A percentile compares a stretch with the other conserved stretches of the same genome.
Conservation (phyloP, 129 eudicot genomes). For the Cynara cardunculus region DNA sequence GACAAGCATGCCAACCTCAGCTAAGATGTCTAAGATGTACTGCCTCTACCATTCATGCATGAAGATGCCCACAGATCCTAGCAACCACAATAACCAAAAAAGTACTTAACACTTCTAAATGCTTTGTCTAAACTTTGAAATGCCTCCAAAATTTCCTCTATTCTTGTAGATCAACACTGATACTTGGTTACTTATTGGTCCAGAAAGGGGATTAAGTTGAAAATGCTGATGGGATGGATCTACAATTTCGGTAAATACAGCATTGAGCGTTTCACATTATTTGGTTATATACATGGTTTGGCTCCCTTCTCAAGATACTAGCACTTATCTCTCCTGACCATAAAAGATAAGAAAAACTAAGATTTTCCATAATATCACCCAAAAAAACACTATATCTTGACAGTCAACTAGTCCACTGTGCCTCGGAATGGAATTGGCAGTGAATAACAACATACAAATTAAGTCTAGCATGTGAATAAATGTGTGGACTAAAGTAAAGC, state of each 20-base stretch:
- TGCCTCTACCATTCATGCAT: no score
- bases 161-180: background rate
- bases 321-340: background rate
- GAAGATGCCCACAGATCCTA: no score
- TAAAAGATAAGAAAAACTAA: background rate
- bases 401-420: background rate
- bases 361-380: background rate
- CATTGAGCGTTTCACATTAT: background rate
- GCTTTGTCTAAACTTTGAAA: background rate
- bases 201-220: background rate
- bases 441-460: background rate
- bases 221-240: background rate
- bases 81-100: background rate
- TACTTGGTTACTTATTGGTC: background rate
- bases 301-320: background rate
- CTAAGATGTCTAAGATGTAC: no score
- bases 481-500: background rate
- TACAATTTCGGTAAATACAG: background rate
- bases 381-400: background rate
- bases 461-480: background rate
- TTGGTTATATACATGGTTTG: background rate
- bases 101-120: background rate
- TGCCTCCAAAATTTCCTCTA: no score
- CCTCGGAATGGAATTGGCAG: background rate
- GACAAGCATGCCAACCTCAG: background rate